Evolutionary conservation across 192 early-diverging fungal genomes (phyloP).

Genomic region (Powellomyces hirtus): DNA sequence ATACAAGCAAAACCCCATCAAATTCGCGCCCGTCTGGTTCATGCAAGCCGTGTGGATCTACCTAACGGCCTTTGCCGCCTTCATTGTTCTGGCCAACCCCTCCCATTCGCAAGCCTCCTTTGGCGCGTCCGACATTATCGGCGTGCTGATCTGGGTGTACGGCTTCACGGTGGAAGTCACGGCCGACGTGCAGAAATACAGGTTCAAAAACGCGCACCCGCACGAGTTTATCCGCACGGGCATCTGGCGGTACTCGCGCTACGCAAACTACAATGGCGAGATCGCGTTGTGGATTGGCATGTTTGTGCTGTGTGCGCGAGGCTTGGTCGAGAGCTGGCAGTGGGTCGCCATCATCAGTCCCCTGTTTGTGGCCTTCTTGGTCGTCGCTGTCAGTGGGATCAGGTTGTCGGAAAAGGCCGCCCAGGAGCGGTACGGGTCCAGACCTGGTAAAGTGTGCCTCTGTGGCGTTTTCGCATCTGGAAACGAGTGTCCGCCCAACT

Average conservation of each 20-base stretch:
- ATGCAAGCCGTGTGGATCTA: slow-evolving; percentile 55
- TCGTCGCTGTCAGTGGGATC: slow-evolving; percentile 43
- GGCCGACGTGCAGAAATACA: slow-evolving; percentile 50
- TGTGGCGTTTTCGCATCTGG: background rate
- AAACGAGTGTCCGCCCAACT: background rate
- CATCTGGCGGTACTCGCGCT: slow-evolving; percentile 43
- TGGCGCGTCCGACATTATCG: slow-evolving; percentile 37
- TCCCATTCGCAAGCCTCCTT: slow-evolving; percentile 31
- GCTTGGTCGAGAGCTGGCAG: slow-evolving; percentile 48
- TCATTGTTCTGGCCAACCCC: slow-evolving; percentile 44
- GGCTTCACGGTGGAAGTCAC: slow-evolving; percentile 45
- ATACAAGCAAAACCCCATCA: slow-evolving; percentile 41
- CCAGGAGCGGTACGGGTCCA: slow-evolving; percentile 43
- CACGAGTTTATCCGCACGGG: slow-evolving; percentile 46
- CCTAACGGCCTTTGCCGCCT: slow-evolving; percentile 49
- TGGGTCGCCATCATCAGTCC: slow-evolving; percentile 49
- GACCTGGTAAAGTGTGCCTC: slow-evolving; percentile 17
- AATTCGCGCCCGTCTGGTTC: slow-evolving; percentile 46
- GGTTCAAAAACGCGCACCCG: slow-evolving; percentile 48
- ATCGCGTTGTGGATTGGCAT: slow-evolving; percentile 51
- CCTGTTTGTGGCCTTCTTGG: slow-evolving; percentile 46
- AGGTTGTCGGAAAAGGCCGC: slow-evolving; percentile 36
- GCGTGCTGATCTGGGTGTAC: slow-evolving; percentile 44
- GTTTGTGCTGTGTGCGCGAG: slow-evolving; percentile 44
- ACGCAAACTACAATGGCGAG: slow-evolving; percentile 58